These are phyloP conservation scores for Hansenula anomala DNA, from an alignment of 1,139 yeast species.

Conservation along the genomic window DNA sequence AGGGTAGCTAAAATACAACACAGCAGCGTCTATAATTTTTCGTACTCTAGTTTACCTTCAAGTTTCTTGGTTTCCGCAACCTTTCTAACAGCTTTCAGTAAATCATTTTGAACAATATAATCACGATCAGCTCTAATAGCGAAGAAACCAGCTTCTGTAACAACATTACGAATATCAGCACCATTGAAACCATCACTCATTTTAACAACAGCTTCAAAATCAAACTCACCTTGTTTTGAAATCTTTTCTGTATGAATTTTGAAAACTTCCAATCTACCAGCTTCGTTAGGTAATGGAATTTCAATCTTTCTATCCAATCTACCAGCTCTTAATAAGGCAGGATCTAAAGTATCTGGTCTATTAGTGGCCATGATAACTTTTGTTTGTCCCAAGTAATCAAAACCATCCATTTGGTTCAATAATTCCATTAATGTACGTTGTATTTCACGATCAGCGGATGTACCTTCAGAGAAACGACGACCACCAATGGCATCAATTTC, in stretches of 20 bases:
- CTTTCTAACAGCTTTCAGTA: conserved; percentile 97
- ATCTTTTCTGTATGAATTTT: conserved; percentile 90
- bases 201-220: conserved; percentile 94
- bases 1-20: no score
- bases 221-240: conserved; percentile 91
- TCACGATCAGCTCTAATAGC: conserved; percentile 98
- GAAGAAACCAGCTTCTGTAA: conserved; percentile 98
- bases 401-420: conserved; percentile 98
- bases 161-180: conserved; percentile 95
- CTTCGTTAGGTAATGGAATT: conserved; percentile 94
- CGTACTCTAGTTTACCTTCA: conserved; percentile 94
- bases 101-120: conserved; percentile 85
- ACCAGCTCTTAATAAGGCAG: conserved; percentile 98
- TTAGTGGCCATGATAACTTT: conserved; percentile 99
- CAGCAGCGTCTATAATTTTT: conserved; percentile 67
- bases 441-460: conserved; percentile 97
- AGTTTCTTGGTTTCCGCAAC: conserved; percentile 95
- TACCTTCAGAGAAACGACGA: conserved; percentile 96
- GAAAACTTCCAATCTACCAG: conserved; percentile 90
- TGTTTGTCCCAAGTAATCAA: conserved; percentile 94
- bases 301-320: conserved; percentile 97
- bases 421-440: conserved; percentile 98
- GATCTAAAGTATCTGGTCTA: conserved; percentile 97
- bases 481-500: conserved; percentile 99
- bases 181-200: conserved; percentile 99